Evolutionary conservation across 495 filamentous ascomycete genomes (phyloP), one percentile per base, ranked within the genome.

Genomic region (Cladorrhinum samala): DNA sequence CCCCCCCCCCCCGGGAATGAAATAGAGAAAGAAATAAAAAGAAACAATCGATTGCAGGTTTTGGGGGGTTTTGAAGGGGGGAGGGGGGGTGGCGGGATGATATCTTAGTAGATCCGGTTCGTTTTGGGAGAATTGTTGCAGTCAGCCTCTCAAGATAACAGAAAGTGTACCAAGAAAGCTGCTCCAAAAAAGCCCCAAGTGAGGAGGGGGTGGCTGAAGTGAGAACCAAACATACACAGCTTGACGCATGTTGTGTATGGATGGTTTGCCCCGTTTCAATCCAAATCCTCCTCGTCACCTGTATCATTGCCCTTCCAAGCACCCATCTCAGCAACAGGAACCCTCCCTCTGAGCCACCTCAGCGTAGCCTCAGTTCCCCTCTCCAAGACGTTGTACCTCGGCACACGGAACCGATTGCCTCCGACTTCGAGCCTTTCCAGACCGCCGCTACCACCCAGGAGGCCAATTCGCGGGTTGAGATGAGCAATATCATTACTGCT

Each of bases 311-410:
- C 74, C 42, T 63, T 66, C 74, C 74, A 77, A 17, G 67, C 72
- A 1, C 55, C 71, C 72, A 74, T 75, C 55, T 87, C 87, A 20
- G 81, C 80, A 11, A 76, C 78, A 0, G 87, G 85, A 36, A 97
- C 84, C 53, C 85, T 80, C 45, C 87, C 86, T 53, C 87, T 82
- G 51, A 95, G 64, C 85, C 88, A 97, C 46, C 85, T 76, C 58
- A 95, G 72, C n/a, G 89, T 80, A 16, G 87, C 83, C 62, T 94
- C 89, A 1, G 90, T 95, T 7, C 92, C 92, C 53, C 91, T 88
- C 50, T 90, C 87, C 51, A 97, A 71, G 13, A 95, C 78, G 49
- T 87, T 88, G 77, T 84, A 90, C 38, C 86, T 77, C n/a, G 92
- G 92, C 40, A 96, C 91, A 17, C 87, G 71, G 66, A 96, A 95